phyloP scores from a whole-genome alignment of 805 yeast species.

The Wickerhamiella sergipiensis region DNA sequence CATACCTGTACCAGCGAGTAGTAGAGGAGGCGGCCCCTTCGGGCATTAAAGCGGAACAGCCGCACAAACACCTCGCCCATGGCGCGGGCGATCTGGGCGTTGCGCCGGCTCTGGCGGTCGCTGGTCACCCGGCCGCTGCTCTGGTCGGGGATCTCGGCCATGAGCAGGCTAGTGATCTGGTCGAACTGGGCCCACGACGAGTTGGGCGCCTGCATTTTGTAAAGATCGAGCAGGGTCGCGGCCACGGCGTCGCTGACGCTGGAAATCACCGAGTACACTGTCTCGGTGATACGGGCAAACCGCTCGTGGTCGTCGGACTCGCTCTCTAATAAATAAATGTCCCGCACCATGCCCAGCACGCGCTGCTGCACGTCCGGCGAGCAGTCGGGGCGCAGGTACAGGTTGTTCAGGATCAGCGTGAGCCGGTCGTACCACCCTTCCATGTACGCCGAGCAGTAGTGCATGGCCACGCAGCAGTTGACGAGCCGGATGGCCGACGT shows the following conservation, averaged over 20 bases:
- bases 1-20: conserved; percentile 5
- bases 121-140: background rate
- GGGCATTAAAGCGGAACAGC: background rate
- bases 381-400: conserved; percentile 23
- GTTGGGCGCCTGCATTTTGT: conserved; percentile 8
- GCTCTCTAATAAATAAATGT: conserved; percentile 7
- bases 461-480: conserved; percentile 33
- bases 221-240: conserved; percentile 6
- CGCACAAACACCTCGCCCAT: conserved; percentile 3
- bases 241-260: conserved; percentile 7
- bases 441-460: conserved; percentile 40
- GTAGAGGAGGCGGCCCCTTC: conserved; percentile 2
- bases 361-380: conserved; percentile 15
- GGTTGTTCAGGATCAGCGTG: conserved; percentile 31
- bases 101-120: conserved; percentile 1
- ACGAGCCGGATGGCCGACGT: conserved; percentile 33
- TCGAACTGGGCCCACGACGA: conserved; percentile 5
- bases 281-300: conserved; percentile 7
- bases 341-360: conserved; percentile 16
- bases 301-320: conserved; percentile 8
- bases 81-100: conserved; percentile 4
- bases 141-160: conserved; percentile 5
- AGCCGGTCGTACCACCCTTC: conserved; percentile 40
- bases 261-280: conserved; percentile 7
- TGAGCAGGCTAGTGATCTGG: conserved; percentile 1